A percentile compares a stretch with the other conserved stretches of the same genome.
Conservation (phyloP, 257 asterid genomes). For the Jacaranda copaia region DNA sequence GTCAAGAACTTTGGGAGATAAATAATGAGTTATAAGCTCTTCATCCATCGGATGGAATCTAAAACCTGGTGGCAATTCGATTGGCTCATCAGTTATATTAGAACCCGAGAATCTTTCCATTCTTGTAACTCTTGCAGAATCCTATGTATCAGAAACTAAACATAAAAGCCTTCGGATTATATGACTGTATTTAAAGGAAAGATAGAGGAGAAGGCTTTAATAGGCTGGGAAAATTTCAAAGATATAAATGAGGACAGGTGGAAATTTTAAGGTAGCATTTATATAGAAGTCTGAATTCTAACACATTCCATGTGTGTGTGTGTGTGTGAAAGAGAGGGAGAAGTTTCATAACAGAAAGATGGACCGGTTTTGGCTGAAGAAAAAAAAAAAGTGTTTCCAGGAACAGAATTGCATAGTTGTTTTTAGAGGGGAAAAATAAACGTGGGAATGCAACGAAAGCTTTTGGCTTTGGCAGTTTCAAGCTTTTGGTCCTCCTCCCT, state of each 20-base stretch:
- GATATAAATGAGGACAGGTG: conserved; percentile 21
- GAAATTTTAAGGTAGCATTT: conserved; percentile 23
- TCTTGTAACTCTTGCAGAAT: background rate
- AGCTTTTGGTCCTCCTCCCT: background rate
- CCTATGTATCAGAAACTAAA: background rate
- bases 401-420: conserved; percentile 34
- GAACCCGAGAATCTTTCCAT: conserved; percentile 35
- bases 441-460: conserved; percentile 24
- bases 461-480: conserved; percentile 22
- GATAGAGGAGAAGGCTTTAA: background rate
- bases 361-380: conserved; percentile 18
- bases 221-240: conserved; percentile 13
- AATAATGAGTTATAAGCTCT: conserved; percentile 68
- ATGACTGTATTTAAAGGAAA: background rate
- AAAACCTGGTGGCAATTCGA: conserved; percentile 69
- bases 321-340: background rate
- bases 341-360: conserved; percentile 6
- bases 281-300: conserved; percentile 7
- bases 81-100: conserved; percentile 29
- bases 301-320: background rate
- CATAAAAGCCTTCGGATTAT: background rate
- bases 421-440: conserved; percentile 25
- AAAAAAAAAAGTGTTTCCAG: conserved; percentile 23
- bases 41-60: conserved; percentile 77
- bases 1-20: conserved; percentile 57